These are phyloP conservation scores for Oryza glumipatula DNA, from an alignment of 176 grass and related monocot genomes.

Conservation along the genomic window DNA sequence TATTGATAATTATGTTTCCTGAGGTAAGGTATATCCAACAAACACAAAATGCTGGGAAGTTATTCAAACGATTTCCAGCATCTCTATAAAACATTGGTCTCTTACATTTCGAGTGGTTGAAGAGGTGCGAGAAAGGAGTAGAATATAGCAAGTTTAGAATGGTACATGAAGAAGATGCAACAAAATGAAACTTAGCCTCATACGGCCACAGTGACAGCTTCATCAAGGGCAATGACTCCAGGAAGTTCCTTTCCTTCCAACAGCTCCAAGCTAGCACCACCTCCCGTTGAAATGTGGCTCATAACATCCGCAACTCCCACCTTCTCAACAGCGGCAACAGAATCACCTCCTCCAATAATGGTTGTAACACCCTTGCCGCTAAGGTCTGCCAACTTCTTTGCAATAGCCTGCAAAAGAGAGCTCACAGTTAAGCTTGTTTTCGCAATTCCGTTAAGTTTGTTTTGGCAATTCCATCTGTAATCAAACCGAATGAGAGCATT, in stretches of 20 bases:
- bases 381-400: constrained; percentile 75
- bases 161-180: constrained; percentile 24
- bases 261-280: constrained; percentile 77
- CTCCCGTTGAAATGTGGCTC: constrained; percentile 83
- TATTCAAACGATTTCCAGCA: constrained; percentile 46
- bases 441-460: constrained; percentile 1
- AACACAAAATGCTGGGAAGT: constrained; percentile 7
- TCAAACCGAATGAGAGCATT: constrained; percentile 21
- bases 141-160: constrained; percentile 25
- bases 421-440: constrained; percentile 19
- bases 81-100: constrained; percentile 49
- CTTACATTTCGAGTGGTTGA: constrained; percentile 43
- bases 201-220: constrained; percentile 50
- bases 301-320: constrained; percentile 82
- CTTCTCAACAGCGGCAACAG: constrained; percentile 78
- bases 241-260: constrained; percentile 83
- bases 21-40: neutral
- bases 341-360: constrained; percentile 83
- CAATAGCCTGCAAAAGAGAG: constrained; percentile 56
- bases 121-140: constrained; percentile 1
- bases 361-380: constrained; percentile 71
- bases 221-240: constrained; percentile 66
- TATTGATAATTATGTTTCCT: constrained; percentile 12
- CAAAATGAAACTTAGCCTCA: constrained; percentile 55
- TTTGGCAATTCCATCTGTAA: constrained; percentile 9